phyloP scores from a whole-genome alignment of 179 eudicot species.

The Pouteria campechiana region DNA sequence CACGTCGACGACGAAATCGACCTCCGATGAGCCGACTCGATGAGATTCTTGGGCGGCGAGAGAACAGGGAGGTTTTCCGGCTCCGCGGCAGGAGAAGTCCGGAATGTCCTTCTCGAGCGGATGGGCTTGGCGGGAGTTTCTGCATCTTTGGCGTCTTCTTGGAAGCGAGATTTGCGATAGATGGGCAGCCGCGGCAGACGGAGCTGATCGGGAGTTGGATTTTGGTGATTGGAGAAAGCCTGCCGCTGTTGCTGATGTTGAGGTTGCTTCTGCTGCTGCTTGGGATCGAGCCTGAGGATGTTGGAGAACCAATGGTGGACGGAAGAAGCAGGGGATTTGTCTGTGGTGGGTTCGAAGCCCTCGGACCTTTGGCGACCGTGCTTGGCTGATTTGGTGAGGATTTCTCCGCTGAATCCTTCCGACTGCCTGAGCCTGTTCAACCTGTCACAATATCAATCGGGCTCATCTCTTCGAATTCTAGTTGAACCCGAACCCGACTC shows the following conservation, averaged over 20 bases:
- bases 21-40: constrained; percentile 27
- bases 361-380: constrained; percentile 21
- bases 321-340: constrained; percentile 14
- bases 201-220: constrained; percentile 3
- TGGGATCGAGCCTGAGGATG: constrained; percentile 16
- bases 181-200: constrained; percentile 20
- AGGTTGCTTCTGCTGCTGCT: neutral
- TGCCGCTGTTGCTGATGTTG: constrained; percentile 5
- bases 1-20: constrained; percentile 25
- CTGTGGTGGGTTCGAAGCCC: constrained; percentile 1
- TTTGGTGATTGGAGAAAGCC: constrained; percentile 7
- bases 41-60: constrained; percentile 29
- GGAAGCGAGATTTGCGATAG: constrained; percentile 29
- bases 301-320: constrained; percentile 32
- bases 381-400: constrained; percentile 24
- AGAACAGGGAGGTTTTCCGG: constrained; percentile 8
- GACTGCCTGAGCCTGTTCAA: constrained; percentile 28
- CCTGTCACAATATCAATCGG: too few relatives aligned
- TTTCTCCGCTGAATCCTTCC: constrained; percentile 28
- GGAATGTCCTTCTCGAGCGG: constrained; percentile 7
- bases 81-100: neutral
- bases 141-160: constrained; percentile 7
- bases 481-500: too few relatives aligned
- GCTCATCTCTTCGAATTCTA: too few relatives aligned
- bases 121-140: constrained; percentile 10